phyloP scores from a whole-genome alignment of 176 grass and related monocot genomes.

The Zoysia pacifica region DNA sequence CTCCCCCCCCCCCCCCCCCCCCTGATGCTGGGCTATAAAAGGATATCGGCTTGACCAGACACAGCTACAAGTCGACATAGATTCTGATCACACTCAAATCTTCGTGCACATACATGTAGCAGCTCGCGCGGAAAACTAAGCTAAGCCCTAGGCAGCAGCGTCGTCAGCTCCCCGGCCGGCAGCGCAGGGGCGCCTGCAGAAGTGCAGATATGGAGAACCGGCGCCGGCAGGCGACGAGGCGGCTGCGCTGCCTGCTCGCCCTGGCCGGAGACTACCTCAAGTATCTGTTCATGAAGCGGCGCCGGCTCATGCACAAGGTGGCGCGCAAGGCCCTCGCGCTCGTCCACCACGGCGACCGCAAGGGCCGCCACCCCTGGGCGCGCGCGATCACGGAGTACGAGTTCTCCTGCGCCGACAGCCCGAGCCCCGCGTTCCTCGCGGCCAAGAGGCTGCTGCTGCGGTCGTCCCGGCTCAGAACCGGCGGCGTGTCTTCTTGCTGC shows the following conservation, averaged over 20 bases:
- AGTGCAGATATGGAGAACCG: not conserved
- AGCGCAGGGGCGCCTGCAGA: not conserved
- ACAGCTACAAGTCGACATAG: slow-evolving; percentile 19
- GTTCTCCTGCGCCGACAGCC: slow-evolving; percentile 80
- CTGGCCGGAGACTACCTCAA: slow-evolving; percentile 53
- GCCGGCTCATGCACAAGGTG: slow-evolving; percentile 45
- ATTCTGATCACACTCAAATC: slow-evolving; percentile 13
- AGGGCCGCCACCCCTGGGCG: slow-evolving; percentile 9
- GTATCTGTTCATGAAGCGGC: slow-evolving; percentile 54
- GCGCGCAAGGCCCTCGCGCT: slow-evolving; percentile 43
- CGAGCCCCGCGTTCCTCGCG: slow-evolving; percentile 43
- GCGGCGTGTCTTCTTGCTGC: slow-evolving; percentile 12
- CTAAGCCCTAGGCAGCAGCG: slow-evolving; percentile 17
- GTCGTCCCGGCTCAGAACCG: slow-evolving; percentile 15
- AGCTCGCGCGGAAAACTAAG: not conserved
- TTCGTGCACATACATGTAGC: slow-evolving; percentile 8
- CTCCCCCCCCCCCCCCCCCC: not conserved
- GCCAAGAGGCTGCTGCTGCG: slow-evolving; percentile 53
- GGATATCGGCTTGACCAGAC: slow-evolving; percentile 15
- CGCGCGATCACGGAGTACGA: slow-evolving; percentile 49
- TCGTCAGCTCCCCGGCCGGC: not conserved
- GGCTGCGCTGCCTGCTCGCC: slow-evolving; percentile 29
- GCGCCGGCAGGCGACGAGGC: slow-evolving; percentile 18
- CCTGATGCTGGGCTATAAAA: slow-evolving; percentile 24
- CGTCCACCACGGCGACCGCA: slow-evolving; percentile 29